Evolutionary conservation across 257 asterid species (phyloP).

Genomic region (Solanum chilense): DNA sequence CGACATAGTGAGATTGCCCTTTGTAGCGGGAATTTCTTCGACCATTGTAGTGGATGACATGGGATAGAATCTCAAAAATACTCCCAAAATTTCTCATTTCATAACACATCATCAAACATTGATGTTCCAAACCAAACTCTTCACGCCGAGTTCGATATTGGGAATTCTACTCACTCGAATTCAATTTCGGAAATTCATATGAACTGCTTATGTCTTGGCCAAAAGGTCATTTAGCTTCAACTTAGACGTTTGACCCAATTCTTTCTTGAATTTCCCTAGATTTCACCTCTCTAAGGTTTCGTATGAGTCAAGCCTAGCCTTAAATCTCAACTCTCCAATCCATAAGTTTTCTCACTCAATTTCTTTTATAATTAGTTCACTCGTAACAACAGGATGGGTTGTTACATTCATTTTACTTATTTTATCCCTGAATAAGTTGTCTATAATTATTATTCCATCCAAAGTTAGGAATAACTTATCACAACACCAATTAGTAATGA

Average conservation of each 20-base stretch:
- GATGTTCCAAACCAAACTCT: background rate
- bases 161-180: background rate
- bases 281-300: background rate
- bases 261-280: background rate
- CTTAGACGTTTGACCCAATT: background rate
- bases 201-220: background rate
- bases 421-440: background rate
- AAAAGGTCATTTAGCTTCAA: background rate
- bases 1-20: background rate
- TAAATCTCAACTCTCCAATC: background rate
- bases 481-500: background rate
- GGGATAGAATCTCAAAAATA: too few species aligned
- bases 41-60: background rate
- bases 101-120: background rate
- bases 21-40: background rate
- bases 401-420: background rate
- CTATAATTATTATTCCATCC: background rate
- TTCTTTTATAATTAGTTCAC: too few species aligned
- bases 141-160: background rate
- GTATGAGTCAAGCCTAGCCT: background rate
- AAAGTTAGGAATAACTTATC: background rate
- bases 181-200: background rate
- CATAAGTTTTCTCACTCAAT: background rate
- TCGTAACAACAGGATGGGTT: background rate
- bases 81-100: background rate